phyloP scores from a whole-genome alignment of 352 stramenopile genomes.

The Phytophthora europaea region DNA sequence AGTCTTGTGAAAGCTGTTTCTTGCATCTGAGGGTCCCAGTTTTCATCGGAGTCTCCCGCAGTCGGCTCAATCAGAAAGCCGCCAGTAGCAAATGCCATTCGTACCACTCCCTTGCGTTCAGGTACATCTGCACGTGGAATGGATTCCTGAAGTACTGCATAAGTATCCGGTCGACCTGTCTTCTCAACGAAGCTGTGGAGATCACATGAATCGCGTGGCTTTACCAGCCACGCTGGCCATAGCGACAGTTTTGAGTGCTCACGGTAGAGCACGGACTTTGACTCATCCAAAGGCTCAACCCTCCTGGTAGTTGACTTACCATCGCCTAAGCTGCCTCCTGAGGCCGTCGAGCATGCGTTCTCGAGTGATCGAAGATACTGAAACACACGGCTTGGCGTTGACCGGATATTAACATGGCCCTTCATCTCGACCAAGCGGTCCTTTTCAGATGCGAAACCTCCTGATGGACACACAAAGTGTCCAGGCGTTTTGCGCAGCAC shows the following conservation, averaged over 20 bases:
- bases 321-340: slow-evolving; percentile 40
- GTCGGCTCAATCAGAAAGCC: slow-evolving; percentile 75
- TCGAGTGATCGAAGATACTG: slow-evolving; percentile 73
- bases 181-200: slow-evolving; percentile 83
- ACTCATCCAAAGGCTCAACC: slow-evolving; percentile 78
- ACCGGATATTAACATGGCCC: slow-evolving; percentile 56
- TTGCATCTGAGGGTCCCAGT: not conserved
- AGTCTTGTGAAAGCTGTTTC: slow-evolving; percentile 45
- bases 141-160: slow-evolving; percentile 74
- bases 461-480: slow-evolving; percentile 41
- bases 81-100: slow-evolving; percentile 79
- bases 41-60: slow-evolving; percentile 27
- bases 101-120: slow-evolving; percentile 72
- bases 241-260: slow-evolving; percentile 76
- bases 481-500: slow-evolving; percentile 53
- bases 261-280: slow-evolving; percentile 71
- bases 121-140: slow-evolving; percentile 75
- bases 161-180: slow-evolving; percentile 69
- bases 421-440: slow-evolving; percentile 85
- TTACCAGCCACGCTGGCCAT: slow-evolving; percentile 86
- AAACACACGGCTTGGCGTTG: slow-evolving; percentile 62
- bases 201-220: slow-evolving; percentile 82
- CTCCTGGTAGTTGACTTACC: slow-evolving; percentile 46
- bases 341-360: slow-evolving; percentile 30
- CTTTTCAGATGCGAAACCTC: slow-evolving; percentile 40